These are phyloP conservation scores for Balakata baccata DNA, from an alignment of 345 rosid species.

Conservation along the genomic window DNA sequence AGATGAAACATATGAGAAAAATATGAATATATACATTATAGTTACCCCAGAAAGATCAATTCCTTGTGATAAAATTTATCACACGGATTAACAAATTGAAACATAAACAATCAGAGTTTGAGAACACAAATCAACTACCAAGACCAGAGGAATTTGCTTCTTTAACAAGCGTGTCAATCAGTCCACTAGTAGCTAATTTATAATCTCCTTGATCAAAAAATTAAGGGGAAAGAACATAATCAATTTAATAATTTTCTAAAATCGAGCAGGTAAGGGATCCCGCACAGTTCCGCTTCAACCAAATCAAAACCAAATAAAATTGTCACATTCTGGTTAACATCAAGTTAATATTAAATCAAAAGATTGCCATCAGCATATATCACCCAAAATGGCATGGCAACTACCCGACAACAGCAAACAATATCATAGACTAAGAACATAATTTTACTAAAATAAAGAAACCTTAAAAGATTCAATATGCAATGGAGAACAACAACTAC, in stretches of 20 bases:
- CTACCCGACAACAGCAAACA: not conserved
- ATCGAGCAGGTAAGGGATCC: not conserved
- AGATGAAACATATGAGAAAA: not conserved
- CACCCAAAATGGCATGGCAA: not conserved
- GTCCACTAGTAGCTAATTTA: not conserved
- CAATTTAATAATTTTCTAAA: not conserved
- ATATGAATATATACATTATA: not conserved
- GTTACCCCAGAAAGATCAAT: not conserved
- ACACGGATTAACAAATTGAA: not conserved
- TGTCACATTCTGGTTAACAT: not conserved
- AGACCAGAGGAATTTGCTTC: not conserved
- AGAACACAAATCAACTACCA: not conserved
- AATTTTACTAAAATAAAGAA: not conserved
- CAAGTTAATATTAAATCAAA: not conserved
- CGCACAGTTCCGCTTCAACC: not conserved
- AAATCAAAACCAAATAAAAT: slow-evolving; percentile 8
- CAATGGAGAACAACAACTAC: not conserved
- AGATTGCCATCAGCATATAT: not conserved
- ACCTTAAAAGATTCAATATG: not conserved
- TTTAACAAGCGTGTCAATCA: too few species aligned
- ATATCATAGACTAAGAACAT: not conserved
- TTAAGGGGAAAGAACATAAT: not conserved
- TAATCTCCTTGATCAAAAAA: not conserved
- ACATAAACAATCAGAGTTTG: not conserved
- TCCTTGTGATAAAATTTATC: not conserved